Evolutionary conservation across 2,329 filamentous ascomycete species (phyloP), one percentile per base, ranked within the genome.

Genomic region (Sarocladiaceae sp.): DNA sequence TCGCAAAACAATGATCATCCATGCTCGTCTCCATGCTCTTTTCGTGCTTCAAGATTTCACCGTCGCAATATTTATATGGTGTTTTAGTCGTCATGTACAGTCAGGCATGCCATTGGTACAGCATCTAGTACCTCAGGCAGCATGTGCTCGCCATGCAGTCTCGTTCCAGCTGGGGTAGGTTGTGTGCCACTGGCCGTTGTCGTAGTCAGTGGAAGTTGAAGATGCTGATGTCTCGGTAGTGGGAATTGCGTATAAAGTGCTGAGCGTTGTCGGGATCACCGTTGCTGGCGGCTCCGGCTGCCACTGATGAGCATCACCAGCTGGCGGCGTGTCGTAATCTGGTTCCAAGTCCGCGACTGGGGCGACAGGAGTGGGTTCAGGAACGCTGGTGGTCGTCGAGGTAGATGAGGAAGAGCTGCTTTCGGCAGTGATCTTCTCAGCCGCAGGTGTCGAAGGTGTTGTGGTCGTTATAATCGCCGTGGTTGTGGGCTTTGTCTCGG

Each of bases 111-210:
- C n/a, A n/a, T n/a, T n/a, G n/a, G n/a, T n/a, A n/a, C n/a, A n/a
- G n/a, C n/a, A n/a, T n/a, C n/a, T n/a, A n/a, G n/a, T n/a, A n/a
- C 26, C 26, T 29, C 13, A 29, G 26, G 26, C 26, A 29, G 26
- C 23, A 7, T 41, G 26, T 24, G 15, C 37, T 15, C 37, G 37
- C 37, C 37, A 41, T 18, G 37, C 48, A 2, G 68, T 70, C 43
- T 55, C 61, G 48, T 70, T 73, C 66, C 66, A 70, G 0, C 65
- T 33, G 3, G 67, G 66, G 44, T 72, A 73, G 1, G 61, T 61
- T 3, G 69, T 69, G 46, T 69, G 67, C 71, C 70, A 73, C 41
- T 55, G 55, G 15, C 70, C 69, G 44, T 73, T 51, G 45, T 73
- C 68, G 32, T 64, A 58, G 11, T 59, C 60, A 26, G 52, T 51